Conservation (phyloP, 257 asterid species). For the Solanum appendiculatum region DNA sequence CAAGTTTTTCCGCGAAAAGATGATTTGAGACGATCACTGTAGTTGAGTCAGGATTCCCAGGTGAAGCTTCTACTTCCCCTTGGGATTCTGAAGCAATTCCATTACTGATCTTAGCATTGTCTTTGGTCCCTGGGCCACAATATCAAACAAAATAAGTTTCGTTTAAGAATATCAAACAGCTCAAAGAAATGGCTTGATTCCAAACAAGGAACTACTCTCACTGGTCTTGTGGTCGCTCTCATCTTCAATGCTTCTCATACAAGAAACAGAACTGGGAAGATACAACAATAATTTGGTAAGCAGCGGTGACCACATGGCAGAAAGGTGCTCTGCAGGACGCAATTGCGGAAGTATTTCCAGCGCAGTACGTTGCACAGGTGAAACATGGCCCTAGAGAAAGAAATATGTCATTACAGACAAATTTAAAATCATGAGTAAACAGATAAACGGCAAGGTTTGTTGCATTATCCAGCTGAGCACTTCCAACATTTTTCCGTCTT, state of each 20-base stretch:
- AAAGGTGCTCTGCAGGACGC: conserved; percentile 69
- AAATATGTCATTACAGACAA: not conserved
- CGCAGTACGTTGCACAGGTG: conserved; percentile 74
- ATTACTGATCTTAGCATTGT: conserved; percentile 17
- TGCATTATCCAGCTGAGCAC: not conserved
- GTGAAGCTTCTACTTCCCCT: conserved; percentile 32
- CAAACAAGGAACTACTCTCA: not conserved
- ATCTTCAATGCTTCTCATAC: conserved; percentile 36
- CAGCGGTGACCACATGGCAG: conserved; percentile 74
- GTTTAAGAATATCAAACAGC: not conserved
- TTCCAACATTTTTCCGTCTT: not conserved
- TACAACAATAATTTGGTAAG: conserved; percentile 52
- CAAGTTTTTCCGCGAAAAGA: conserved; percentile 77
- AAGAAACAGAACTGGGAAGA: conserved; percentile 69
- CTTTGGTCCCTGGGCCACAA: conserved; percentile 9
- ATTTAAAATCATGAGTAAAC: not conserved
- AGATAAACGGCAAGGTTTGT: not conserved
- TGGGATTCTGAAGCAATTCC: conserved; percentile 26
- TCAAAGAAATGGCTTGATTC: not conserved
- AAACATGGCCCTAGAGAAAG: conserved; percentile 64
- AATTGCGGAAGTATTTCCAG: conserved; percentile 70
- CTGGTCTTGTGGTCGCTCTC: conserved; percentile 14
- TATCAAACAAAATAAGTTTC: not conserved
- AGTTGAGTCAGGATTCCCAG: conserved; percentile 19
- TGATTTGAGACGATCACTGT: conserved; percentile 18